Evolutionary conservation across 345 rosid genomes (phyloP).

Genomic region (Syzygium oleosum): DNA sequence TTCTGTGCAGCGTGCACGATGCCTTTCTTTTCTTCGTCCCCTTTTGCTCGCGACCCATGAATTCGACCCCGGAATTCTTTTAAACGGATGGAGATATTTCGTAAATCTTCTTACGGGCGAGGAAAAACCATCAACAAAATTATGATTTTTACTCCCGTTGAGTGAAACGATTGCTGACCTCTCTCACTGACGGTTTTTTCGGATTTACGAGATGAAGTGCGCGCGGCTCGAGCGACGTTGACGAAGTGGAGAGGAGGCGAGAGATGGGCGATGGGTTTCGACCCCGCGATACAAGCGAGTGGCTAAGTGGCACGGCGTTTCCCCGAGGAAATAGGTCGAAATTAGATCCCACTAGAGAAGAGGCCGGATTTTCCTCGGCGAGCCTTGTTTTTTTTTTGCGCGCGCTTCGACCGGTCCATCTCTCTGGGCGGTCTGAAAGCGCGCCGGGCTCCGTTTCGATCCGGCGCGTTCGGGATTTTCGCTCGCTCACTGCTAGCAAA

Average conservation of each 20-base stretch:
- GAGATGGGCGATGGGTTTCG: not conserved
- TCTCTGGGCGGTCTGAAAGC: too few species aligned
- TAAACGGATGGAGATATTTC: not conserved
- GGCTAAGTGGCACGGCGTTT: not conserved
- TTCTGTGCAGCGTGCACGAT: not conserved
- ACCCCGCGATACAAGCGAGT: not conserved
- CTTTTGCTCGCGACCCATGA: not conserved
- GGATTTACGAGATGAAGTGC: too few species aligned
- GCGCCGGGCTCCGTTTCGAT: too few species aligned
- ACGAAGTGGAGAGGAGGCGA: not conserved
- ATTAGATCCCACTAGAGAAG: not conserved
- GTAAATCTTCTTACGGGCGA: too few species aligned
- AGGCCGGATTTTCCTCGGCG: too few species aligned
- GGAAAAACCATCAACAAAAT: too few species aligned
- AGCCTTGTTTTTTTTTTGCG: not conserved
- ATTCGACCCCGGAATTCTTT: not conserved
- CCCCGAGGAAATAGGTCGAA: not conserved
- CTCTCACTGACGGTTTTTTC: too few species aligned
- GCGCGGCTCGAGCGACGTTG: not conserved
- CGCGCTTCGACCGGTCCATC: not conserved
- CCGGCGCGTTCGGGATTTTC: too few species aligned
- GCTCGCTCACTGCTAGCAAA: too few species aligned
- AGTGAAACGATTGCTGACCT: too few species aligned
- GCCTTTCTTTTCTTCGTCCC: not conserved
- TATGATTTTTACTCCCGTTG: too few species aligned